Base-by-base conservation (phyloP, 2,329 filamentous ascomycete species). In the Pseudogymnoascus sp. region DNA sequence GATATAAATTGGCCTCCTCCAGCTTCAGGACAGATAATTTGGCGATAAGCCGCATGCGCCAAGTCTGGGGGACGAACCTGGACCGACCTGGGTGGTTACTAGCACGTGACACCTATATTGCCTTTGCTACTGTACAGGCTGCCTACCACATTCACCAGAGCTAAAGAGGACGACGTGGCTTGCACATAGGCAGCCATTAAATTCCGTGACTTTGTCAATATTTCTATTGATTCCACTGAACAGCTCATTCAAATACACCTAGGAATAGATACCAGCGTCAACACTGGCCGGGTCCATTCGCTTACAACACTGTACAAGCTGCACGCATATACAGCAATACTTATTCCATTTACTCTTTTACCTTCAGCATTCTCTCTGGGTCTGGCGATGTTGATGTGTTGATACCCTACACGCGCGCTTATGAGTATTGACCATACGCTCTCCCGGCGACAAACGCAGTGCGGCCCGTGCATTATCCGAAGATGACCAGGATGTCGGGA, bases 11-110 rank as follows among this genome's bases (percentile, higher is more conserved):
- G 57, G 20, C 28, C 47, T 54, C 28, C 16, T 2, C 28, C 7
- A 32, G 28, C 34, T 58, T 58, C 57, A 58, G 57, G 57, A 37
- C 57, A 58, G 32, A 58, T 58, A 58, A 38, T 58, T 58, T 58
- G 57, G 37, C 25, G 22, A 37, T 39, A 58, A 37, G 32, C 25
- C 57, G 37, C 37, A 25, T 37, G 20, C n/a, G 57, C 34, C 57
- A 58, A 38, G 57, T 25, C 32, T 22, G 6, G 4, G 6, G 22
- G 43, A 43, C 7, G 22, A 32, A 32, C 34, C 37, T 58, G 32
- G 37, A 38, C 57, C 57, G 37, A 58, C 57, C 57, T 58, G 57
- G 57, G 34, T 38, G 57, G 57, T 37, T 58, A 30, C 18, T 58
- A 6, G 25, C 57, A 58, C 57, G 57, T 58, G 57, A 58, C 37